Evolutionary conservation across 768 basidiomycete genomes (phyloP).

Genomic region (Cystobasidium ongulense): DNA sequence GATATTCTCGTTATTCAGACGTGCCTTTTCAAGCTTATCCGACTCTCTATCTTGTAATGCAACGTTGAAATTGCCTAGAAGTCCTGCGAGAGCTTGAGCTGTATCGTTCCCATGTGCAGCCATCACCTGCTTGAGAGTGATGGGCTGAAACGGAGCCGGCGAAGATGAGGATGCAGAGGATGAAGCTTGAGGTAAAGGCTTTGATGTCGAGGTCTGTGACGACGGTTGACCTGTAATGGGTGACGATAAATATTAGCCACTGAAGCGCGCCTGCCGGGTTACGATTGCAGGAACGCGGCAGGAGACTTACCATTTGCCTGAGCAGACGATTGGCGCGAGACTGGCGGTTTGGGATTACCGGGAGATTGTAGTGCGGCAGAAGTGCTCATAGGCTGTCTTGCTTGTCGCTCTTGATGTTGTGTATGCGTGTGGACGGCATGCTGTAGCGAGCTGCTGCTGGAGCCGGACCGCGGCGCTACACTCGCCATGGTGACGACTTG

Average conservation of each 20-base stretch:
- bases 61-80: background rate
- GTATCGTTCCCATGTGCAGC: background rate
- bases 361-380: background rate
- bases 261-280: too few species aligned
- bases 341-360: background rate
- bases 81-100: background rate
- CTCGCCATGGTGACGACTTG: background rate
- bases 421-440: background rate
- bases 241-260: too few species aligned
- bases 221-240: background rate
- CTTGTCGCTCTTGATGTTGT: background rate
- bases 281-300: background rate
- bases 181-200: background rate
- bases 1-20: slow-evolving; percentile 4
- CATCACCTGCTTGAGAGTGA: background rate
- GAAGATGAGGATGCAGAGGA: background rate
- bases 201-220: background rate
- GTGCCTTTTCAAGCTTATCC: background rate
- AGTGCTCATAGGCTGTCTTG: background rate
- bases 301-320: background rate
- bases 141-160: background rate
- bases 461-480: background rate
- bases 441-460: background rate
- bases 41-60: slow-evolving; percentile 14
- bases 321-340: background rate